These are phyloP conservation scores for Zygotorulaspora florentina DNA, from an alignment of 805 yeast species.

Conservation along the genomic window DNA sequence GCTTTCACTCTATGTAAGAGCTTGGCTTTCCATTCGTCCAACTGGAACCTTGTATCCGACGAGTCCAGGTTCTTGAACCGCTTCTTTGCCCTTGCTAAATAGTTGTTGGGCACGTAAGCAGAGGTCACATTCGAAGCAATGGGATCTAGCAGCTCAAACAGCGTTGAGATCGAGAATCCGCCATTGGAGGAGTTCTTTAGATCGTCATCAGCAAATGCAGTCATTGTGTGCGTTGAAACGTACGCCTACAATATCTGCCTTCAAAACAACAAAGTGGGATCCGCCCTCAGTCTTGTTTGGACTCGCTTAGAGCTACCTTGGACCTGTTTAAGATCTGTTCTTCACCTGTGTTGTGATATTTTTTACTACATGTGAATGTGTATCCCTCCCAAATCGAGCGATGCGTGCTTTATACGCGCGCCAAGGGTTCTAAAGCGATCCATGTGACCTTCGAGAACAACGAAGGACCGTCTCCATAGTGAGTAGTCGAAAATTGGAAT, in stretches of 20 bases:
- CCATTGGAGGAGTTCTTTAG: conserved; percentile 4
- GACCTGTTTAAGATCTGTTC: no score
- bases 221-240: background rate
- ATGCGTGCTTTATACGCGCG: no score
- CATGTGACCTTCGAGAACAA: background rate
- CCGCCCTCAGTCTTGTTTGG: background rate
- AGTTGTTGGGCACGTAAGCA: conserved; percentile 12
- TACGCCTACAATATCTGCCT: no score
- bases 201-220: conserved; percentile 6
- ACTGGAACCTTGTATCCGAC: conserved; percentile 16
- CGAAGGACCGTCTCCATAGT: background rate
- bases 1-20: conserved; percentile 22
- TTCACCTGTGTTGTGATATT: no score
- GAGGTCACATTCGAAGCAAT: conserved; percentile 26
- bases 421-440: no score
- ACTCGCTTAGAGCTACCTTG: no score
- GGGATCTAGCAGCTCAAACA: conserved; percentile 31
- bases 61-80: conserved; percentile 10
- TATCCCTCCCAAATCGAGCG: no score
- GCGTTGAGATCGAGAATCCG: conserved; percentile 18
- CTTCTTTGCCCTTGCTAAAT: conserved; percentile 13
- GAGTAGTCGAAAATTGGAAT: background rate
- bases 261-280: no score
- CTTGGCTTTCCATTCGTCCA: conserved; percentile 24
- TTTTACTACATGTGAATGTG: no score